phyloP scores from a whole-genome alignment of 352 stramenopile species.

The Pythium grandisporangium region DNA sequence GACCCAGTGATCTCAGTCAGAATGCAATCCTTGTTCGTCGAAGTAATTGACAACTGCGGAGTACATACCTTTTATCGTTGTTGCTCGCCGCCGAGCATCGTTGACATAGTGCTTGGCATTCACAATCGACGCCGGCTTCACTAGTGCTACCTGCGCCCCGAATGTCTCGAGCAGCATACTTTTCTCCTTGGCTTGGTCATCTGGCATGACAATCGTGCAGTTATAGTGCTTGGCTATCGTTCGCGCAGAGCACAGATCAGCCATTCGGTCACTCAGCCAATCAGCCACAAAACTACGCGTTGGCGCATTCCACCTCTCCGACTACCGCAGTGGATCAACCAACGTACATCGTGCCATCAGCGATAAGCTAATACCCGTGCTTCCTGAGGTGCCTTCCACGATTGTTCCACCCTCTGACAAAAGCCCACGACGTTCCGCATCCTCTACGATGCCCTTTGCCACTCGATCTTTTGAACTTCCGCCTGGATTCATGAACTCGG shows the following conservation, averaged over 20 bases:
- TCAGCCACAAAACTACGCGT: too few relatives aligned
- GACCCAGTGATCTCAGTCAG: too few relatives aligned
- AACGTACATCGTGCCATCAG: constrained; percentile 80
- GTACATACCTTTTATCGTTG: constrained; percentile 78
- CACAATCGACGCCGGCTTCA: constrained; percentile 92
- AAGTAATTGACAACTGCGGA: too few relatives aligned
- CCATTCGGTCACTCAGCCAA: too few relatives aligned
- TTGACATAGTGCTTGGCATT: constrained; percentile 98
- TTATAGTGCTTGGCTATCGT: constrained; percentile 87
- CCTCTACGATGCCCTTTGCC: constrained; percentile 92
- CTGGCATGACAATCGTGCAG: constrained; percentile 96
- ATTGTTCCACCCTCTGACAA: constrained; percentile 91
- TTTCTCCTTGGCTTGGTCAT: constrained; percentile 95
- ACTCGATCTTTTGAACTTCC: constrained; percentile 97
- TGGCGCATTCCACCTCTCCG: not conserved
- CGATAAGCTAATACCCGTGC: constrained; percentile 96
- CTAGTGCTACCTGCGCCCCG: constrained; percentile 81
- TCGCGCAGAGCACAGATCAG: not conserved
- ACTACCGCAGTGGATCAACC: not conserved
- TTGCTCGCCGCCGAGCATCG: constrained; percentile 82
- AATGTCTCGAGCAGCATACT: constrained; percentile 69
- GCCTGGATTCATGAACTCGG: constrained; percentile 96
- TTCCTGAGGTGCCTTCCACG: constrained; percentile 96
- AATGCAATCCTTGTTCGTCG: too few relatives aligned
- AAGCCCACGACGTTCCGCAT: constrained; percentile 83